phyloP scores from a whole-genome alignment of 345 rosid genomes.

The Gossypium herbaceum region DNA sequence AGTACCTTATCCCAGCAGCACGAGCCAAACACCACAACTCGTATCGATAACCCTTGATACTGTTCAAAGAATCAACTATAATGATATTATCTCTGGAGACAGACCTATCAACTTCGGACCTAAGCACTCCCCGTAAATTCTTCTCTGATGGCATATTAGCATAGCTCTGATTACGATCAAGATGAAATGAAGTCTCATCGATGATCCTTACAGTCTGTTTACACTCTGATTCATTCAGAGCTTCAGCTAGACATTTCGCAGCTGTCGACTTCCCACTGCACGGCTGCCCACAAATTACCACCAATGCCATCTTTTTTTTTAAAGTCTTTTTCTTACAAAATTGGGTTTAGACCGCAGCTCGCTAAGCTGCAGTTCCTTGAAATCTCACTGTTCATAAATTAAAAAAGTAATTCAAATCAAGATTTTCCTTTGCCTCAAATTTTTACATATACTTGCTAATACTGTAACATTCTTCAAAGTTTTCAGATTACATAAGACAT shows the following conservation, averaged over 20 bases:
- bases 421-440: neutral
- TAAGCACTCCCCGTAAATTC: conserved; percentile 80
- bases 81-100: conserved; percentile 74
- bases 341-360: neutral
- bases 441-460: neutral
- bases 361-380: neutral
- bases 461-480: neutral
- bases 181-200: conserved; percentile 77
- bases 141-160: conserved; percentile 89
- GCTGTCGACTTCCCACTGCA: conserved; percentile 89
- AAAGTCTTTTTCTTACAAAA: neutral
- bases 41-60: conserved; percentile 90
- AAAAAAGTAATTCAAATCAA: neutral
- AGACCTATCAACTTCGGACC: conserved; percentile 98
- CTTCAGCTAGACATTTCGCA: conserved; percentile 54
- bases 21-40: conserved; percentile 98
- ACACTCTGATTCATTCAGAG: conserved; percentile 61
- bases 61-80: conserved; percentile 89
- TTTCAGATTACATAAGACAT: neutral
- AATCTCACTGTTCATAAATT: neutral
- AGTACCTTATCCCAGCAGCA: conserved; percentile 78
- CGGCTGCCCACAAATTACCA: conserved; percentile 92
- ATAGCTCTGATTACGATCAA: conserved; percentile 83
- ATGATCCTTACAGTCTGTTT: conserved; percentile 58
- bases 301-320: conserved; percentile 59